These are phyloP conservation scores for Thinopyrum elongatum DNA, from an alignment of 176 grass and related monocot species.

Conservation along the genomic window DNA sequence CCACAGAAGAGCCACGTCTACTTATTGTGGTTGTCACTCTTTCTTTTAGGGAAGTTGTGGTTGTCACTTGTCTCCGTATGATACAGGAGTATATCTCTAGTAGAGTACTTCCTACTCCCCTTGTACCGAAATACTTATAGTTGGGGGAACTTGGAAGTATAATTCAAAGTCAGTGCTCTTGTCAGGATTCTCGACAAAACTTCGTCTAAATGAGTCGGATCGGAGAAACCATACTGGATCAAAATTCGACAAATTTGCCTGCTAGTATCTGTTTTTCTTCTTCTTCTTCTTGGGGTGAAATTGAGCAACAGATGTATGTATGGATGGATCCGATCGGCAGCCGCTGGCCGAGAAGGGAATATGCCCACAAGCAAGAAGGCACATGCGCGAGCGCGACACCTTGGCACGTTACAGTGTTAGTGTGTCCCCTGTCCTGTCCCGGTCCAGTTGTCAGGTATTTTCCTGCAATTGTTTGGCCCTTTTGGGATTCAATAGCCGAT, in stretches of 20 bases:
- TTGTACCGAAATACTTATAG: too few species aligned
- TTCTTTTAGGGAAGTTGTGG: too few species aligned
- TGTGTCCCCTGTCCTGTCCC: background rate
- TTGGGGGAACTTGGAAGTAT: too few species aligned
- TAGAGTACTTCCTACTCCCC: background rate
- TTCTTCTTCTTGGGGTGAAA: background rate
- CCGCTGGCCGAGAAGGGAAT: slow-evolving; percentile 19
- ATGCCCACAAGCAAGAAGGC: slow-evolving; percentile 26
- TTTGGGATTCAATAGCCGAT: slow-evolving; percentile 43
- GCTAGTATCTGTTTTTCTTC: background rate
- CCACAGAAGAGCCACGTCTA: background rate
- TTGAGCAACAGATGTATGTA: background rate
- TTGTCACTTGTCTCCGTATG: too few species aligned
- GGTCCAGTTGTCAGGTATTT: slow-evolving; percentile 10
- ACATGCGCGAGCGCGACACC: slow-evolving; percentile 31
- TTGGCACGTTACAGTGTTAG: slow-evolving; percentile 35
- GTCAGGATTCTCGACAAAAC: background rate
- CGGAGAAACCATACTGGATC: background rate
- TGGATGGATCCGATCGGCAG: background rate
- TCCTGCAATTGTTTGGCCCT: slow-evolving; percentile 19
- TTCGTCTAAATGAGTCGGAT: background rate
- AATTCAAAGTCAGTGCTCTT: background rate
- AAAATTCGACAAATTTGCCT: background rate
- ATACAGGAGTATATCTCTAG: background rate
- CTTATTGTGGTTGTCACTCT: too few species aligned